phyloP scores from a whole-genome alignment of 1,284 basidiomycete species.

The Mycena sp. region DNA sequence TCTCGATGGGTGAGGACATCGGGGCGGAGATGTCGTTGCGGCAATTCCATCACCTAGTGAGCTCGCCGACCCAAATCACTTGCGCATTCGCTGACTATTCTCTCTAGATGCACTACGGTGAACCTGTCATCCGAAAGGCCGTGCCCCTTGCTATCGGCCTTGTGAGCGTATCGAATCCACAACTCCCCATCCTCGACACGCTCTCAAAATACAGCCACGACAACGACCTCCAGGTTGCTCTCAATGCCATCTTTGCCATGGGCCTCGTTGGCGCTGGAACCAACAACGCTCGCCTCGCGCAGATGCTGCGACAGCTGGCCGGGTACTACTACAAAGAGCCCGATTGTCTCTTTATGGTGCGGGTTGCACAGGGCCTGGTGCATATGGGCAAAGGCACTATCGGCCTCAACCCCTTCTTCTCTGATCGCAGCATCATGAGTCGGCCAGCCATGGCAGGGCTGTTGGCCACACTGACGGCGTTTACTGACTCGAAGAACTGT shows the following conservation, averaged over 20 bases:
- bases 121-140: conserved; percentile 90
- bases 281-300: conserved; percentile 96
- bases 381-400: conserved; percentile 99
- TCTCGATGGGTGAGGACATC: conserved; percentile 99
- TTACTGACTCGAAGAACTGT: conserved; percentile 95
- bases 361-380: conserved; percentile 95
- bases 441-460: conserved; percentile 93
- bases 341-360: conserved; percentile 96
- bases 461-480: conserved; percentile 88
- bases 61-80: conserved; percentile 36
- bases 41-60: conserved; percentile 93
- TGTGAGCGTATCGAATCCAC: conserved; percentile 95
- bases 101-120: conserved; percentile 96
- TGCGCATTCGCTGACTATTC: conserved; percentile 7
- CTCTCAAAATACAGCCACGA: conserved; percentile 99
- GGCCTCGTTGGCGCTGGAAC: conserved; percentile 98
- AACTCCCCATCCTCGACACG: conserved; percentile 95
- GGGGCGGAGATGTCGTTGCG: conserved; percentile 97
- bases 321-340: conserved; percentile 98
- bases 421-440: conserved; percentile 91
- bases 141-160: conserved; percentile 98
- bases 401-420: conserved; percentile 98
- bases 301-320: conserved; percentile 97
- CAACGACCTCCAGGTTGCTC: conserved; percentile 94
- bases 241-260: conserved; percentile 99